phyloP scores from a whole-genome alignment of 176 grass and related monocot species.

The Carex myosuroides region DNA sequence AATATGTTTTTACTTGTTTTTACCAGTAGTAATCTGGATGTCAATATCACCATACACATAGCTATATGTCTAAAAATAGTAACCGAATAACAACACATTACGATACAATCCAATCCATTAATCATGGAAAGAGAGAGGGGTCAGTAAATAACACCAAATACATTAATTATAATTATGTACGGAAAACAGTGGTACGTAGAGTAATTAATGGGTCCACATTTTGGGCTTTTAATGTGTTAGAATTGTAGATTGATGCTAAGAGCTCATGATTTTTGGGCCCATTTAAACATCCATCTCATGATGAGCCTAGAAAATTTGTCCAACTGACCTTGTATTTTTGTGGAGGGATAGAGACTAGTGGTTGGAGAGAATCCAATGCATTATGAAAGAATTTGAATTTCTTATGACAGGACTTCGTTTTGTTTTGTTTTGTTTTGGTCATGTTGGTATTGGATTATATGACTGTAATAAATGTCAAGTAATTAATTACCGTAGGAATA shows the following conservation, averaged over 20 bases:
- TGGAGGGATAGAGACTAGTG: background rate
- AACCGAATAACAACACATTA: no score
- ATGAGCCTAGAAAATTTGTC: slow-evolving; percentile 2
- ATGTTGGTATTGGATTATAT: background rate
- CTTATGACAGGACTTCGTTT: background rate
- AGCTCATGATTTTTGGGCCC: slow-evolving; percentile 18
- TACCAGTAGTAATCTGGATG: no score
- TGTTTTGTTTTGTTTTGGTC: background rate
- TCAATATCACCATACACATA: no score
- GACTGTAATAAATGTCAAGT: background rate
- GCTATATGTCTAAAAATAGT: no score
- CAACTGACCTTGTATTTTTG: background rate
- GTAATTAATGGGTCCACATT: slow-evolving; percentile 6
- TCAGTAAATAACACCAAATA: slow-evolving; percentile 15
- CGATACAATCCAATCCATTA: no score
- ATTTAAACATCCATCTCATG: background rate
- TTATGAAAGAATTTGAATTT: background rate
- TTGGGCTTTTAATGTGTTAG: background rate
- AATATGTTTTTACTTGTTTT: no score
- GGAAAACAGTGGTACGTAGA: background rate
- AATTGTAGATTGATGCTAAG: background rate
- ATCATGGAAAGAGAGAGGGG: background rate
- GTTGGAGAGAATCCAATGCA: background rate
- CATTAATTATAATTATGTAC: background rate
- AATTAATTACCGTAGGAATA: background rate